These are phyloP conservation scores for Parietaria judaica DNA, from an alignment of 306 rosid species.

Conservation along the genomic window DNA sequence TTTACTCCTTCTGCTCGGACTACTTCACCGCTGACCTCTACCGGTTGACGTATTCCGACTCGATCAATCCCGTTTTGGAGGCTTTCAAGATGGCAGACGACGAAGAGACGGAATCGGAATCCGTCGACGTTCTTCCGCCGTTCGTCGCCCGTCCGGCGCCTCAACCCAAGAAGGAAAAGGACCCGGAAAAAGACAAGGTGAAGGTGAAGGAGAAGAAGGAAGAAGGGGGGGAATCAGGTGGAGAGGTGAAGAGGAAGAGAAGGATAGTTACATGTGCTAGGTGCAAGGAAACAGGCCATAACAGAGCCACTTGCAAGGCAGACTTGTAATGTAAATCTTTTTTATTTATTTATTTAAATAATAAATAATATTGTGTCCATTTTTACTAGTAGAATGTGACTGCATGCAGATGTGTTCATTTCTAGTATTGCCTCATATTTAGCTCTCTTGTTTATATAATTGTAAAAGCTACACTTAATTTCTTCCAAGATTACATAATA, in stretches of 20 bases:
- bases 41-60: constrained; percentile 22
- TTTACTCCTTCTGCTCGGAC: constrained; percentile 32
- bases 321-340: constrained; percentile 2
- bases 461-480: neutral
- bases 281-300: constrained; percentile 44
- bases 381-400: neutral
- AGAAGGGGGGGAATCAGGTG: constrained; percentile 13
- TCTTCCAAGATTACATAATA: no score
- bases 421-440: neutral
- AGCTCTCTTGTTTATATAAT: neutral
- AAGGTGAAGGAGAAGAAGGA: constrained; percentile 28
- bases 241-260: neutral
- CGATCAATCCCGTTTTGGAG: constrained; percentile 24
- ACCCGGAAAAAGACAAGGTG: constrained; percentile 30
- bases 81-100: constrained; percentile 7
- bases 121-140: constrained; percentile 39
- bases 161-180: constrained; percentile 23
- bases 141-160: constrained; percentile 21
- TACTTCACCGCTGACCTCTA: constrained; percentile 27
- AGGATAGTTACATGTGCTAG: constrained; percentile 34
- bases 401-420: no score
- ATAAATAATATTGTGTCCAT: neutral
- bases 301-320: constrained; percentile 46
- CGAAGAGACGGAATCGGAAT: constrained; percentile 10
- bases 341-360: neutral